phyloP scores from a whole-genome alignment of 1,284 basidiomycete species.

The Ceratobasidium sp. region DNA sequence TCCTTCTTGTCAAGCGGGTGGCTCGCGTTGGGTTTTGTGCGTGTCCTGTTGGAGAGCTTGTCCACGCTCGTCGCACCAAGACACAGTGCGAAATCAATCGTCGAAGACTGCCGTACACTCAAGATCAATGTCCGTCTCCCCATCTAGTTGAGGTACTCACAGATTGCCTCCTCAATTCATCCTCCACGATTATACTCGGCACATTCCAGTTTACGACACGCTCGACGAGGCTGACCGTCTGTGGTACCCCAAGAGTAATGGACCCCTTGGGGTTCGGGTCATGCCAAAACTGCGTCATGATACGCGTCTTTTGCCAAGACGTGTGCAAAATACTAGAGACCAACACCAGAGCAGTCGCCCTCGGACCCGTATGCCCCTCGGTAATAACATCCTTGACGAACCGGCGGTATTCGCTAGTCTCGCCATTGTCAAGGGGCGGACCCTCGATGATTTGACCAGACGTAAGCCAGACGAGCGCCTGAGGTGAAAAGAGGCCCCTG shows the following conservation, averaged over 20 bases:
- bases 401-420: conserved; percentile 90
- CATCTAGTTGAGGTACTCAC: conserved; percentile 64
- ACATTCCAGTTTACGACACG: conserved; percentile 94
- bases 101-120: conserved; percentile 70
- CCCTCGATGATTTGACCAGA: conserved; percentile 84
- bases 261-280: conserved; percentile 52
- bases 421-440: conserved; percentile 93
- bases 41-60: conserved; percentile 77
- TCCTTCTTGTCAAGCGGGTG: conserved; percentile 91
- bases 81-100: conserved; percentile 97
- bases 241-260: conserved; percentile 76
- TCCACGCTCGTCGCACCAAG: conserved; percentile 87
- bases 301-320: conserved; percentile 81
- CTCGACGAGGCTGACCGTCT: conserved; percentile 87
- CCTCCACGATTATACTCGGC: conserved; percentile 84
- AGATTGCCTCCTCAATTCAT: conserved; percentile 94
- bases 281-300: conserved; percentile 80
- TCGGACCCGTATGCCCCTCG: conserved; percentile 88
- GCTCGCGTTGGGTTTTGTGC: conserved; percentile 59
- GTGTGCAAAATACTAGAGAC: conserved; percentile 76
- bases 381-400: conserved; percentile 97
- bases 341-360: conserved; percentile 88
- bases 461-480: conserved; percentile 90
- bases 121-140: conserved; percentile 28
- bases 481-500: conserved; percentile 85